These are phyloP conservation scores for Speleostelium caveatum DNA, from an alignment of 78 protist species.

Conservation along the genomic window DNA sequence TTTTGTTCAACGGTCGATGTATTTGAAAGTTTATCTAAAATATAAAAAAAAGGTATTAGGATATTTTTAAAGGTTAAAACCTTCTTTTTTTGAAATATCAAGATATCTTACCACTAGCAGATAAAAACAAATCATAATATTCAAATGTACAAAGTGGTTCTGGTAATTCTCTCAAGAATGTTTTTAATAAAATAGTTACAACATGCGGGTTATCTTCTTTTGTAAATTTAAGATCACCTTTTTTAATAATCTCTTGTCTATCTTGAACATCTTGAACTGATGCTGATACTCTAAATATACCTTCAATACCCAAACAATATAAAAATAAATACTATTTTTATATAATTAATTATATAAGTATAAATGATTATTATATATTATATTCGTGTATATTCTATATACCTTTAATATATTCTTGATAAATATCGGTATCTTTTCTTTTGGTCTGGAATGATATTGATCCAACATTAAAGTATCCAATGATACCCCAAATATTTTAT, in stretches of 20 bases:
- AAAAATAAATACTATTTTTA: conserved; percentile 28
- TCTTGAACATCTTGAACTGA: conserved; percentile 28
- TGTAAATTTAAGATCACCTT: conserved; percentile 31
- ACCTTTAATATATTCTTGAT: conserved; percentile 22
- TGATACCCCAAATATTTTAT: conserved; percentile 48
- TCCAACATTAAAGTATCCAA: conserved; percentile 13
- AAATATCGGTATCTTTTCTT: conserved; percentile 22
- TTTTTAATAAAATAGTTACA: conserved; percentile 26
- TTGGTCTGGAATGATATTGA: not conserved
- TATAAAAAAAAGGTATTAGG: not conserved
- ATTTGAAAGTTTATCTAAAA: not conserved
- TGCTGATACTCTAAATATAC: conserved; percentile 44
- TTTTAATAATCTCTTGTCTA: conserved; percentile 16
- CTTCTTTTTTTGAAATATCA: not conserved
- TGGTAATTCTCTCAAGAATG: conserved; percentile 57
- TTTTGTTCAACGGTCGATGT: not conserved
- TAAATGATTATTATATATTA: not conserved
- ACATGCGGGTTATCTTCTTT: conserved; percentile 72
- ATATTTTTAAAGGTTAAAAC: not conserved
- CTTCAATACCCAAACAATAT: conserved; percentile 62
- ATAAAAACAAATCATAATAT: conserved; percentile 49
- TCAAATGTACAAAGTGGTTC: conserved; percentile 74
- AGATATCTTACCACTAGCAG: conserved; percentile 23
- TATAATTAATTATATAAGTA: not conserved
- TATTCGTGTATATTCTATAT: not conserved